Evolutionary conservation across 2,329 filamentous ascomycete species (phyloP).

Genomic region (Scytalidium lignicola): DNA sequence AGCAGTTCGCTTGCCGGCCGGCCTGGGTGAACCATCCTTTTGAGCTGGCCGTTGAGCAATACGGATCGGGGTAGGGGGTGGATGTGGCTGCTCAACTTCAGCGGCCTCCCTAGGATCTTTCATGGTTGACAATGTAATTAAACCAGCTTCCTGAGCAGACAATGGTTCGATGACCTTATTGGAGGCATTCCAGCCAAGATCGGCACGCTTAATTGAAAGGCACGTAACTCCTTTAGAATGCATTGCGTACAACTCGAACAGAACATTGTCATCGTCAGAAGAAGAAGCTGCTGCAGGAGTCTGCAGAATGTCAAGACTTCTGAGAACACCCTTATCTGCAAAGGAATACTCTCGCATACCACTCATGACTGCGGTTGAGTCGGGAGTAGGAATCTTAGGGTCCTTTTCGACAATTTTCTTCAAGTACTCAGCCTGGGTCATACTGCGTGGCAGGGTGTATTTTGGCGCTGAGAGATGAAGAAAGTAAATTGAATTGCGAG

Average conservation of each 20-base stretch:
- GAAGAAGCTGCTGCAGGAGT: conserved; percentile 60
- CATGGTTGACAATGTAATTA: conserved; percentile 66
- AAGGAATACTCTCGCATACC: conserved; percentile 95
- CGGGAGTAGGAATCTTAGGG: conserved; percentile 70
- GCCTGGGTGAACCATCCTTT: conserved; percentile 21
- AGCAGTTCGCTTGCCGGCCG: conserved; percentile 20
- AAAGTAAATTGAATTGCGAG: conserved; percentile 96
- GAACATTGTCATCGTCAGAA: conserved; percentile 58
- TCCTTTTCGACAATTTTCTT: conserved; percentile 71
- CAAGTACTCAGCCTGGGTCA: conserved; percentile 87
- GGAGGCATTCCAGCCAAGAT: conserved; percentile 87
- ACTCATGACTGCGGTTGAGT: conserved; percentile 95
- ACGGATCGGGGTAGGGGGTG: conserved; percentile 15
- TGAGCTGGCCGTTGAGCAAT: conserved; percentile 20
- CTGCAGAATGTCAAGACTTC: conserved; percentile 84
- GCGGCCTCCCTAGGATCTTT: conserved; percentile 35
- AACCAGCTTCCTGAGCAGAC: conserved; percentile 68
- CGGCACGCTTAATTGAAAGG: conserved; percentile 76
- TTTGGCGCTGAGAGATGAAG: conserved; percentile 90
- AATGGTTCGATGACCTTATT: conserved; percentile 80
- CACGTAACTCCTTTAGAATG: conserved; percentile 96
- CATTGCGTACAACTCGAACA: conserved; percentile 96
- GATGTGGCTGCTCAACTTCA: conserved; percentile 10
- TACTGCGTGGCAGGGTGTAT: conserved; percentile 71
- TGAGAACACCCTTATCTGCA: conserved; percentile 74